Evolutionary conservation across 2,329 filamentous ascomycete genomes (phyloP).

Genomic region (Pestalotiopsis sp.): DNA sequence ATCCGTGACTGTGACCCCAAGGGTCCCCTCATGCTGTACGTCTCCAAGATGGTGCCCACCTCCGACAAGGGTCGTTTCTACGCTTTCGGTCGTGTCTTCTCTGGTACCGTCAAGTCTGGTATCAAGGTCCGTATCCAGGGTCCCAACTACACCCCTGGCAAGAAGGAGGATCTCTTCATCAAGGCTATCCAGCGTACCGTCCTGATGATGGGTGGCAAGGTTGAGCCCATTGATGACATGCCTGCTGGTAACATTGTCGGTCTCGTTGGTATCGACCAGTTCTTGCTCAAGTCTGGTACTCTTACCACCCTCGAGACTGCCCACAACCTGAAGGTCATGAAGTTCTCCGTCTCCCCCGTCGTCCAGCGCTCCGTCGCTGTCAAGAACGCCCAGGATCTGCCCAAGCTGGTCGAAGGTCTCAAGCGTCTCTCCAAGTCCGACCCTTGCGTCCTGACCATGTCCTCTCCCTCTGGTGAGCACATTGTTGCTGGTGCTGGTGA

Average conservation of each 20-base stretch:
- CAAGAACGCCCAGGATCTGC: constrained; percentile 99
- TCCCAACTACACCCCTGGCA: constrained; percentile 96
- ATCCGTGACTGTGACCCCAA: constrained; percentile 99
- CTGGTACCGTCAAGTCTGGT: constrained; percentile 96
- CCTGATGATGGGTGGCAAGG: constrained; percentile 99
- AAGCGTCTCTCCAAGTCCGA: constrained; percentile 99
- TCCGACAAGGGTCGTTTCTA: constrained; percentile 99
- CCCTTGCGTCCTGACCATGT: constrained; percentile 92
- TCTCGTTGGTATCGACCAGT: constrained; percentile 99
- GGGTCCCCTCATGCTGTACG: constrained; percentile 99
- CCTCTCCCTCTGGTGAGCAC: constrained; percentile 95
- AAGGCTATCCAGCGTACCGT: constrained; percentile 99
- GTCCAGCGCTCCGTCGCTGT: constrained; percentile 98
- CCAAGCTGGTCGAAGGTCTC: constrained; percentile 99
- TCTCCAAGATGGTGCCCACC: constrained; percentile 99
- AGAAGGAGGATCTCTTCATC: constrained; percentile 99
- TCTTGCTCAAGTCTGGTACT: constrained; percentile 99
- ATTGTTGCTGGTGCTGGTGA: constrained; percentile 99
- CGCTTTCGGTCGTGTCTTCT: constrained; percentile 99
- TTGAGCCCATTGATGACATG: constrained; percentile 98
- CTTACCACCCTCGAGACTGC: constrained; percentile 95
- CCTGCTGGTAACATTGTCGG: constrained; percentile 99
- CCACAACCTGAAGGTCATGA: constrained; percentile 99
- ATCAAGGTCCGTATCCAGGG: constrained; percentile 99
- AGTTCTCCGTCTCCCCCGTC: constrained; percentile 99